Base-by-base conservation (phyloP, 805 yeast species). In the Millerago galiae region DNA sequence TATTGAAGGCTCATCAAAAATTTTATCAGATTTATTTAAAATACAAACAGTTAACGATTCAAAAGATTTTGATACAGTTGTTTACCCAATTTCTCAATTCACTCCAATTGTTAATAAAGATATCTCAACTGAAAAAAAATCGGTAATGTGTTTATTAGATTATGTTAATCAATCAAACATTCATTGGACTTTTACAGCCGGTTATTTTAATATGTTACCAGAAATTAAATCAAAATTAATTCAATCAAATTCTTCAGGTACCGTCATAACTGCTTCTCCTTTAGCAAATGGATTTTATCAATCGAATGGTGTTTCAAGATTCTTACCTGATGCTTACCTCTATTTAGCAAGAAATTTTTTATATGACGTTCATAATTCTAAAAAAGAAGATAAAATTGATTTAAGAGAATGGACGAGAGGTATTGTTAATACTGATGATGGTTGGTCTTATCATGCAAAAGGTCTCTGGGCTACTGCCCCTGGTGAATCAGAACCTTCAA, bases 381-480 rank as follows among this genome's bases (percentile, higher is more conserved):
- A 71, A 2, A 73, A 70, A 52, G 64, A 68, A 14, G 44, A 65
- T 2, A 51, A 66, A 29, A 79, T 91, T 26, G 61, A 65, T 15
- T 65, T 93, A 30, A 71, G 70, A 43, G 98, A 91, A 61, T 93
- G 99, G 99, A 74, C 76, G 55, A 78, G 75, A 38, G 99, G 99
- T 1, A 67, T 79, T 3, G 95, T 88, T 3, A 87, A 88, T 56
- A 75, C 83, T 8, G 74, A 80, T 1, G 74, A 70, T 25, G 99
- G 99, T 1, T 91, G 99, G 98, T 86, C 97, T 0, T 93, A 93
- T 61, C 99, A 93, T 58, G 98, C 99, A 12, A 93, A 93, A 59
- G 99, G 99, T 1, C 66, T 91, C 5, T 93, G 98, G 98, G 64
- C 86, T 0, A 69, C 76, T 8, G 67, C 69, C 11, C 83, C 88